phyloP scores from a whole-genome alignment of 306 rosid genomes.

The Prunus mira region DNA sequence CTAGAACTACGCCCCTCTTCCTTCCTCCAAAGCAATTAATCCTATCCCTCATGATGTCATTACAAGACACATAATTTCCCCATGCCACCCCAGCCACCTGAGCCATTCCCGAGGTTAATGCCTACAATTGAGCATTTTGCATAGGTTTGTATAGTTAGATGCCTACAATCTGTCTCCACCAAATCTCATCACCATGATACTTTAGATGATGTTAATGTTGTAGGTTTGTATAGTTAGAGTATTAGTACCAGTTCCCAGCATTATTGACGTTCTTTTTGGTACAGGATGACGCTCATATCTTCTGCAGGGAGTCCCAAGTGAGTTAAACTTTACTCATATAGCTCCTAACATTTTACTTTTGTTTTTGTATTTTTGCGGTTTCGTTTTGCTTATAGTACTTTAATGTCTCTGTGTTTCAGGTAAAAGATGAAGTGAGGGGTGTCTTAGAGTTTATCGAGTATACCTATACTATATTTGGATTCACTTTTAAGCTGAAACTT shows the following conservation, averaged over 20 bases:
- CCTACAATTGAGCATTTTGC: too few relatives aligned
- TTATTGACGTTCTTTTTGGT: background rate
- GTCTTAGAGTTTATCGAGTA: conserved; percentile 70
- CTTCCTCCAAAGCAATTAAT: too few relatives aligned
- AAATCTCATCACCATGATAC: background rate
- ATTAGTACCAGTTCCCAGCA: background rate
- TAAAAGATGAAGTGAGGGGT: conserved; percentile 81
- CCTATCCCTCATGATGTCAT: too few relatives aligned
- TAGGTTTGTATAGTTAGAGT: background rate
- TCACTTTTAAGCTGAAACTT: conserved; percentile 85
- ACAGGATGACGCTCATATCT: conserved; percentile 97
- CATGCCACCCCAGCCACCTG: too few relatives aligned
- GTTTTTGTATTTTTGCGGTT: background rate
- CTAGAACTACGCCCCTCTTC: too few relatives aligned
- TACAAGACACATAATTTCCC: too few relatives aligned
- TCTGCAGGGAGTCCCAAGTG: conserved; percentile 95
- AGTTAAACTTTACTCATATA: background rate
- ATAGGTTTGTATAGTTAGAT: too few relatives aligned
- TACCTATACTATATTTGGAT: conserved; percentile 65
- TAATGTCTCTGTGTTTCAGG: conserved; percentile 31
- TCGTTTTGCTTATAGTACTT: background rate
- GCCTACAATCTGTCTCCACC: too few relatives aligned
- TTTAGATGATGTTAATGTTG: background rate
- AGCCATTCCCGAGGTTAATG: too few relatives aligned
- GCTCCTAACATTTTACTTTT: background rate